A percentile compares a stretch with the other conserved stretches of the same genome.
phyloP scores from a whole-genome alignment of 768 basidiomycete genomes.

The Kwoniella bestiolae region DNA sequence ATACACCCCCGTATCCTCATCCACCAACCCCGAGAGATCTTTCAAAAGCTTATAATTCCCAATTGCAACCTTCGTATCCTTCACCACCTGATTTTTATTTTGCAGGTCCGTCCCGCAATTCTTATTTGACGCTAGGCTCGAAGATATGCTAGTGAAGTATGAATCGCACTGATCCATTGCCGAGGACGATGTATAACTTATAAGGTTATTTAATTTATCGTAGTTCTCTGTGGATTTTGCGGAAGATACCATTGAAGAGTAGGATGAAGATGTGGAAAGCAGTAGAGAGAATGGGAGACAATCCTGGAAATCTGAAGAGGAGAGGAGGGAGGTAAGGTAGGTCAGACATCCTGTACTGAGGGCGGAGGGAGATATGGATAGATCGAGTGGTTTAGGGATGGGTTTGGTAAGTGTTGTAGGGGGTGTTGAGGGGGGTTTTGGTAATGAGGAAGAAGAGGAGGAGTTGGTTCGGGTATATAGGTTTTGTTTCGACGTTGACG shows the following conservation, averaged over 20 bases:
- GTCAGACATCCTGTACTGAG: slow-evolving; percentile 38
- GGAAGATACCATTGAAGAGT: slow-evolving; percentile 29
- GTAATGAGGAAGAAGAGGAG: slow-evolving; percentile 15
- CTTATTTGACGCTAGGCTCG: slow-evolving; percentile 19
- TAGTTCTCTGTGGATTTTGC: slow-evolving; percentile 32
- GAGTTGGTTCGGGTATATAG: slow-evolving; percentile 1
- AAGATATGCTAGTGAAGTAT: slow-evolving; percentile 26
- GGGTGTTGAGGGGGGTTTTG: slow-evolving; percentile 31
- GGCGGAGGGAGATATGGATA: slow-evolving; percentile 33
- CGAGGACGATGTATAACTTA: slow-evolving; percentile 34
- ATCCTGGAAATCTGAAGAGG: slow-evolving; percentile 32
- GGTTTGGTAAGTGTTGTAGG: slow-evolving; percentile 30
- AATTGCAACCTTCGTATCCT: slow-evolving; percentile 31
- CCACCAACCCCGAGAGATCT: slow-evolving; percentile 25
- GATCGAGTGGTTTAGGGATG: slow-evolving; percentile 44
- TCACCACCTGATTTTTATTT: slow-evolving; percentile 23
- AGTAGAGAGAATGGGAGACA: slow-evolving; percentile 51
- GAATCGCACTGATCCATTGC: slow-evolving; percentile 27
- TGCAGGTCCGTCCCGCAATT: slow-evolving; percentile 40
- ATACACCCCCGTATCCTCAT: slow-evolving; percentile 37
- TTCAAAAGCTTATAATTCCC: slow-evolving; percentile 42
- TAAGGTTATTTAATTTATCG: slow-evolving; percentile 36
- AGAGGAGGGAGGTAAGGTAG: slow-evolving; percentile 40
- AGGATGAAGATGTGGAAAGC: slow-evolving; percentile 47
- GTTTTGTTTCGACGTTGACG: slow-evolving; percentile 1